These are phyloP conservation scores for Nicotiana sylvestris DNA, from an alignment of 257 asterid genomes.

Conservation along the genomic window DNA sequence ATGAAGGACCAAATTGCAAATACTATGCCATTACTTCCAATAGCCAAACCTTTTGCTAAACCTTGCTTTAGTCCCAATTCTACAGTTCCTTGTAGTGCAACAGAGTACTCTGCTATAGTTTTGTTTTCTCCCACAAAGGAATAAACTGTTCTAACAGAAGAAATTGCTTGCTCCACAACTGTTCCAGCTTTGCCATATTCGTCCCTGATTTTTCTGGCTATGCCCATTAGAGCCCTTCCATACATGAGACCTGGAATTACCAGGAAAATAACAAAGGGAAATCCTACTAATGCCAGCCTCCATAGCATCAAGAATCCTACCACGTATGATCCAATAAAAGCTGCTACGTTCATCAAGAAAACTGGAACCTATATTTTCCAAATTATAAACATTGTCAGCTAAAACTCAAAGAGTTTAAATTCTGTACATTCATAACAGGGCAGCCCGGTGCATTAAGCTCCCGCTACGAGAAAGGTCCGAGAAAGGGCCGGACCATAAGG, in stretches of 20 bases:
- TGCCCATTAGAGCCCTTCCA: conserved; percentile 65
- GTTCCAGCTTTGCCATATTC: conserved; percentile 65
- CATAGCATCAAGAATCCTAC: conserved; percentile 65
- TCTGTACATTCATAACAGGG: too few species aligned
- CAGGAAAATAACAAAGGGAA: conserved; percentile 60
- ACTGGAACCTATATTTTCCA: conserved; percentile 50
- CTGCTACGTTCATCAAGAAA: conserved; percentile 66
- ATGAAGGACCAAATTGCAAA: conserved; percentile 84
- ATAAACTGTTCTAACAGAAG: conserved; percentile 79
- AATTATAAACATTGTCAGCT: background rate
- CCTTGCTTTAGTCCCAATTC: conserved; percentile 74
- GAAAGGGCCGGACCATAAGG: too few species aligned
- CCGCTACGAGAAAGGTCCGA: too few species aligned
- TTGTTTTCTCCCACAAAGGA: conserved; percentile 77
- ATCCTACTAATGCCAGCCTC: conserved; percentile 69
- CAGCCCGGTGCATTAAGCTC: too few species aligned
- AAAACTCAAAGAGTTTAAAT: too few species aligned
- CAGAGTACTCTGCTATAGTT: conserved; percentile 44
- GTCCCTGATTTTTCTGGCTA: conserved; percentile 52
- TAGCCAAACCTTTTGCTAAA: conserved; percentile 80
- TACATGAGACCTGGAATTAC: conserved; percentile 85
- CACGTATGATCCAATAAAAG: conserved; percentile 58
- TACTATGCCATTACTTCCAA: conserved; percentile 75
- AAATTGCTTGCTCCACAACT: conserved; percentile 73
- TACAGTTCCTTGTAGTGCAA: conserved; percentile 69